These are phyloP conservation scores for Dictyostelium capitatum DNA, from an alignment of 78 protist species.

Conservation along the genomic window DNA sequence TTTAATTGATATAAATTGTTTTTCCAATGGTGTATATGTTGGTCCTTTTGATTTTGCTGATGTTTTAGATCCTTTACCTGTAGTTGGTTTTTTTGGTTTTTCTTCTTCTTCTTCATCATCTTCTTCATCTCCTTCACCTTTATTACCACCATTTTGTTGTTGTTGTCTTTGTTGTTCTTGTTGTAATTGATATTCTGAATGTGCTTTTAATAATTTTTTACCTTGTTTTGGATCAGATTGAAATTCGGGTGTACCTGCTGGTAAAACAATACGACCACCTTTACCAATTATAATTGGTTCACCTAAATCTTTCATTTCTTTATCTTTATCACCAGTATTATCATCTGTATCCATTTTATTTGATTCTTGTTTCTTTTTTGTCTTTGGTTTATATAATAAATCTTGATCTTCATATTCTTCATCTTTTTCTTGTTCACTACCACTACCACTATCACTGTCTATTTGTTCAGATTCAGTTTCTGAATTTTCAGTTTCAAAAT, in stretches of 20 bases:
- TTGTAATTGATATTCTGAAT: background rate
- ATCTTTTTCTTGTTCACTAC: background rate
- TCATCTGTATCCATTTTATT: background rate
- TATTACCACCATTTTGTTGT: constrained; percentile 13
- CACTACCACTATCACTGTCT: background rate
- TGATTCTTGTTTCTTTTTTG: background rate
- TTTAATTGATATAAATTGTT: constrained; percentile 77
- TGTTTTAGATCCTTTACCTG: constrained; percentile 1
- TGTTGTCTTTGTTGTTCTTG: background rate
- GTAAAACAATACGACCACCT: constrained; percentile 25
- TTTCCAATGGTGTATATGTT: constrained; percentile 81
- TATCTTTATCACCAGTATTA: background rate
- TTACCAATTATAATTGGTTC: constrained; percentile 7
- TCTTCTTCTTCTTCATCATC: constrained; percentile 43
- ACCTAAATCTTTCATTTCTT: background rate
- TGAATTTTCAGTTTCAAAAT: background rate
- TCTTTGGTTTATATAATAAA: background rate
- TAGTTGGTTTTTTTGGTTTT: background rate
- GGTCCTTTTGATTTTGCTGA: background rate
- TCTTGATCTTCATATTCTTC: too few species aligned
- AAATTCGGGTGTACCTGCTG: constrained; percentile 55
- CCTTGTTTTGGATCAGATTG: constrained; percentile 25
- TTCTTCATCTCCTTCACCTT: constrained; percentile 5
- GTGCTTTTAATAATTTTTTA: constrained; percentile 23
- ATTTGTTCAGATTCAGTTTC: constrained; percentile 21